Evolutionary conservation across 305 asterid genomes (phyloP).

Genomic region (Fraxinus floribunda): DNA sequence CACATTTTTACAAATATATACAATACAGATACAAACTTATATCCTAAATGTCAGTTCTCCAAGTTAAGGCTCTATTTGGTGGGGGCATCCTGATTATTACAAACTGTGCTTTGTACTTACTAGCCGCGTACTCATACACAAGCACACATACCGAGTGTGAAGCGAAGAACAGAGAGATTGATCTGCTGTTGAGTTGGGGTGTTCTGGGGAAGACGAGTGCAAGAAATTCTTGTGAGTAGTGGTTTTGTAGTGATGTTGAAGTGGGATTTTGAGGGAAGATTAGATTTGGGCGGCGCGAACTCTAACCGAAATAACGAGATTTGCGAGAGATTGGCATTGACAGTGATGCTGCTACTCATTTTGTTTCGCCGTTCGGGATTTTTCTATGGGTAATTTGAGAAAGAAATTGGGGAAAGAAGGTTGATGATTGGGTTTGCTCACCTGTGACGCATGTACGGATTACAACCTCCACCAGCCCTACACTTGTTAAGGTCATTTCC

Average conservation of each 20-base stretch:
- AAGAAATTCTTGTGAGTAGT: slow-evolving; percentile 21
- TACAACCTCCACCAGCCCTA: slow-evolving; percentile 23
- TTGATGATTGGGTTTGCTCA: neutral
- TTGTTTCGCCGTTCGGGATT: neutral
- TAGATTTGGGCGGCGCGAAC: slow-evolving; percentile 27
- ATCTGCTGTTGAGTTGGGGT: slow-evolving; percentile 40
- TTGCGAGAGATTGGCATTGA: slow-evolving; percentile 11
- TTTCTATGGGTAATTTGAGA: neutral
- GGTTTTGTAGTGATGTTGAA: slow-evolving; percentile 12
- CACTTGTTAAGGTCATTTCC: slow-evolving; percentile 26
- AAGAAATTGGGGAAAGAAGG: neutral
- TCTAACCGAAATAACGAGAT: slow-evolving; percentile 35
- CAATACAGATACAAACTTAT: neutral
- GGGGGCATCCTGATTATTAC: neutral
- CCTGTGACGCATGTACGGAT: neutral
- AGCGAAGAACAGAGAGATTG: slow-evolving; percentile 91
- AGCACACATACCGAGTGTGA: slow-evolving; percentile 63
- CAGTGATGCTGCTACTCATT: slow-evolving; percentile 29
- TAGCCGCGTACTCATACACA: neutral
- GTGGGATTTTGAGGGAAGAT: slow-evolving; percentile 27
- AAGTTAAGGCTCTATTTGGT: neutral
- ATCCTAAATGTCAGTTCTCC: neutral
- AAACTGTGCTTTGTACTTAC: neutral
- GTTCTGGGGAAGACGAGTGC: slow-evolving; percentile 35
- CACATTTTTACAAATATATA: neutral